Base-by-base conservation (phyloP, 305 asterid species). In the Caryopteris hybrid region DNA sequence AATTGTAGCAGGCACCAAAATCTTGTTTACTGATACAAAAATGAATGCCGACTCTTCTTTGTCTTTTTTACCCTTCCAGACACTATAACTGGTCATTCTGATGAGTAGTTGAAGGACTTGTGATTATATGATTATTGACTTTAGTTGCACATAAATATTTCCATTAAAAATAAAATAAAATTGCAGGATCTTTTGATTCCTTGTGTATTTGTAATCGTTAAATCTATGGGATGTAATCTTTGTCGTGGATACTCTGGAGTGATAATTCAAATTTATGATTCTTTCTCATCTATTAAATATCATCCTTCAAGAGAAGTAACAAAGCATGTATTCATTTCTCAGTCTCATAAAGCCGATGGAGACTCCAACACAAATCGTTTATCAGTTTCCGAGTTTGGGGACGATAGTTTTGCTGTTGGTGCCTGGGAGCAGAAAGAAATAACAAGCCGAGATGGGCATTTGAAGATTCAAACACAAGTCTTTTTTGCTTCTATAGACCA, bases 401-500 rank as follows among this genome's bases (percentile, higher is more conserved):
- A 94, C 25, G 99, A 94, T 68, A 81, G 72, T 72, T 95, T 95
- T 70, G 84, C 92, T 20, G 92, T 95, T 34, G 99, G 99, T 42
- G 65, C 78, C 8, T 95, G 99, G 99, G 99, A 92, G 73, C 90
- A 80, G 81, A 91, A 79, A 74, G 95, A 85, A 46, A 83, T 95
- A 64, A 74, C 78, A 27, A 95, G 98, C 78, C 82, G 99, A 2
- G 99, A 95, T 58, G 97, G 96, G 48, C 84, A 82, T 25, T 73
- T 86, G 92, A 92, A 81, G 77, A 88, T 95, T 61, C 84, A 83
- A 57, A 84, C 95, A 0, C 81, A 86, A 25, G 95, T 86, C 45
- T 95, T 95, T 80, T 88, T 91, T 66, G 98, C 99, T 57, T 89
- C 99, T 63, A 95, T 95, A 46, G 99, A 95, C 59, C 99, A 95